A percentile compares a stretch with the other conserved stretches of the same genome.
These are phyloP conservation scores for Citropsis articulata DNA, from an alignment of 345 rosid species.

Conservation along the genomic window DNA sequence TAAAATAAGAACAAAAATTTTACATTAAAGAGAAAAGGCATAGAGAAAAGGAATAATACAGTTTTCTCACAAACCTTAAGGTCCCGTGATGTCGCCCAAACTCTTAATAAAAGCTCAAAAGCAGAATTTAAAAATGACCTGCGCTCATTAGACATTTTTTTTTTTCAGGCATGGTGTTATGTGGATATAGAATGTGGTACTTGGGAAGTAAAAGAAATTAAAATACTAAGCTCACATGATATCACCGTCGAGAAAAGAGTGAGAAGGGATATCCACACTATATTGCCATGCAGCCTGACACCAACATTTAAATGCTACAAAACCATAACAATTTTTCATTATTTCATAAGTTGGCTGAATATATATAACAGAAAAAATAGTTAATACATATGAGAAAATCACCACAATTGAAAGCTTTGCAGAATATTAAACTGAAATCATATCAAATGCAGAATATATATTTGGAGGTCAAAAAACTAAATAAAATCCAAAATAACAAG, in stretches of 20 bases:
- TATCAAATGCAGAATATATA: neutral
- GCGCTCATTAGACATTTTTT: slow-evolving; percentile 22
- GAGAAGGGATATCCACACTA: slow-evolving; percentile 54
- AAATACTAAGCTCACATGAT: slow-evolving; percentile 69
- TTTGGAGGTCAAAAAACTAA: neutral
- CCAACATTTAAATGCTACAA: slow-evolving; percentile 95
- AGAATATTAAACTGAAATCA: neutral
- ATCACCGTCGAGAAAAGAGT: slow-evolving; percentile 72
- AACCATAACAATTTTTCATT: slow-evolving; percentile 22
- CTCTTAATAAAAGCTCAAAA: slow-evolving; percentile 90
- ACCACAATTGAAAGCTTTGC: neutral
- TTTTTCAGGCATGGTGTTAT: slow-evolving; percentile 12
- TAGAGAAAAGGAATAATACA: neutral
- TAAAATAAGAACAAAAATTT: neutral
- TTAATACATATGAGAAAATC: slow-evolving; percentile 5
- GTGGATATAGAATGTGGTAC: slow-evolving; percentile 14
- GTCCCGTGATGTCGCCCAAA: slow-evolving; percentile 91
- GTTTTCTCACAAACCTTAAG: slow-evolving; percentile 56
- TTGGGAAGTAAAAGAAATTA: slow-evolving; percentile 17
- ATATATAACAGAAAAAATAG: slow-evolving; percentile 12
- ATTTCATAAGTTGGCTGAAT: slow-evolving; percentile 16
- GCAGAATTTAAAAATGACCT: slow-evolving; percentile 94
- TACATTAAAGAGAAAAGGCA: neutral
- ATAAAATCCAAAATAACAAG: neutral
- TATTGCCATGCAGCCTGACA: slow-evolving; percentile 87